Evolutionary conservation across 192 early-diverging fungal genomes (phyloP), one percentile per base, ranked within the genome.

Genomic region (Radiomyces spectabilis): DNA sequence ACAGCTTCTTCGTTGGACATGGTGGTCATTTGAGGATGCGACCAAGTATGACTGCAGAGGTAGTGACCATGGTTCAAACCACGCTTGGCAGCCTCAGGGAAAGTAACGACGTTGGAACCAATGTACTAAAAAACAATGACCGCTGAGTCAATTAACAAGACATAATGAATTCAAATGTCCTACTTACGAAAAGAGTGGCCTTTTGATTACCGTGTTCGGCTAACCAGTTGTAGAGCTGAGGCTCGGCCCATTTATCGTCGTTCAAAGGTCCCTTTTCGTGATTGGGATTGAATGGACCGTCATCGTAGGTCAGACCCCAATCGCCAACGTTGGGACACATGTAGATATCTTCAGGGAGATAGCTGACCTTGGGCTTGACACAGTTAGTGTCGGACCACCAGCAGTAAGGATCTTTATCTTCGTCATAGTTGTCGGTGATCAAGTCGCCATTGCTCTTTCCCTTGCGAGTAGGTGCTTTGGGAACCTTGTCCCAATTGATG

Each of bases 1-100:
- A 84, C 78, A 18, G 76, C 52, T 52, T 83, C 58, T 37, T 83
- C 69, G 45, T 67, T 83, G 51, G 71, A 63, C 22, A 65, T 45
- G 18, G 61, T 66, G 33, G 83, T 48, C 46, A 48, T 48, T 13
- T 67, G 24, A 16, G 53, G 32, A 48, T 83, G 81, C 6, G 72
- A 67, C 80, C 80, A 82, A 27, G 82, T 84, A 58, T 85, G 83
- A n/a, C 74, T 77, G 29, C 69, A 77, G 22, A 87, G 46, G 33
- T 75, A 68, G 51, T 86, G 83, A 27, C 84, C 80, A 51, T 68
- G 59, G 31, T 55, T 30, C 8, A 59, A 40, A 4, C 57, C 68
- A 42, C 68, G 41, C 18, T 60, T 27, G 18, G 58, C 66, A 37
- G 66, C 71, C n/a, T 43, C 44, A 12, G 71, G 71, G 29, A 46